phyloP scores from a whole-genome alignment of 2,329 filamentous ascomycete species.

The Arthroderma sp. region DNA sequence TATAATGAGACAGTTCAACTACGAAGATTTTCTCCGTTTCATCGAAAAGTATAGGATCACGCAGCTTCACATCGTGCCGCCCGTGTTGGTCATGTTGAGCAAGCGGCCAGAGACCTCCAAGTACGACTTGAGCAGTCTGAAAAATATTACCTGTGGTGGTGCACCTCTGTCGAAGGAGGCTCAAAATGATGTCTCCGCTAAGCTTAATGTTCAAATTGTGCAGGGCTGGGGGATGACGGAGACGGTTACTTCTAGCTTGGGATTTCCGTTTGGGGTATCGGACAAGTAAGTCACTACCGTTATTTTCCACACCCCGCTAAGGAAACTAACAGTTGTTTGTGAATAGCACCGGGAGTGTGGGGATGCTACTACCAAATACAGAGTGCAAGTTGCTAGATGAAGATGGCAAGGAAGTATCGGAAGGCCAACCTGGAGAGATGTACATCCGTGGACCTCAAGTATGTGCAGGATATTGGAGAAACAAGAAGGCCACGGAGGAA shows the following conservation, averaged over 20 bases:
- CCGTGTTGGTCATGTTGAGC: slow-evolving; percentile 63
- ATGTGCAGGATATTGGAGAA: slow-evolving; percentile 49
- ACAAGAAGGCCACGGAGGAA: slow-evolving; percentile 42
- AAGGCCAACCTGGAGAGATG: slow-evolving; percentile 52
- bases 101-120: slow-evolving; percentile 66
- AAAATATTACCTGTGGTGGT: slow-evolving; percentile 75
- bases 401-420: slow-evolving; percentile 36
- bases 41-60: slow-evolving; percentile 64
- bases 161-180: slow-evolving; percentile 72
- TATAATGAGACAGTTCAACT: slow-evolving; percentile 66
- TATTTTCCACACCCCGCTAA: neutral
- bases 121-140: slow-evolving; percentile 64
- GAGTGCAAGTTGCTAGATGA: slow-evolving; percentile 43
- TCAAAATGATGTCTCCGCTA: slow-evolving; percentile 58
- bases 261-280: slow-evolving; percentile 27
- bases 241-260: slow-evolving; percentile 30
- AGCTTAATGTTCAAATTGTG: slow-evolving; percentile 61
- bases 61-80: slow-evolving; percentile 69
- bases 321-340: too few species aligned
- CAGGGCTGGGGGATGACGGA: slow-evolving; percentile 82
- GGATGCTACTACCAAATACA: slow-evolving; percentile 41
- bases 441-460: slow-evolving; percentile 52
- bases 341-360: slow-evolving; percentile 33
- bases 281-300: slow-evolving; percentile 17
- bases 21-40: slow-evolving; percentile 61